These are phyloP conservation scores for Cucumis melo DNA, from an alignment of 306 rosid species.

Conservation along the genomic window DNA sequence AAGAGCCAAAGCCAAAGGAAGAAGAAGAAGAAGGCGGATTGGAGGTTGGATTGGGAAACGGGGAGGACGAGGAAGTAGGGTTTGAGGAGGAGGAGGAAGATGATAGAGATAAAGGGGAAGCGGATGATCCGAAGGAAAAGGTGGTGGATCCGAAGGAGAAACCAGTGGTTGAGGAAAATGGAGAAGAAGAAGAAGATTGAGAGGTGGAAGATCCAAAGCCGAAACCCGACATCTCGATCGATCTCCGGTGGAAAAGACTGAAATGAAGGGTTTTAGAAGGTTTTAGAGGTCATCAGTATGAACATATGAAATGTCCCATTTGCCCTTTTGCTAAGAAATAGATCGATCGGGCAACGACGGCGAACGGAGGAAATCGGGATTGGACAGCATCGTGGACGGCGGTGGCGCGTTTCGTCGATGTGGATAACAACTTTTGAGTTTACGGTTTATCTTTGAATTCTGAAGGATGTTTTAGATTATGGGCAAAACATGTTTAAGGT, in stretches of 20 bases:
- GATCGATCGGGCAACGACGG: no score
- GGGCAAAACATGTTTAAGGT: no score
- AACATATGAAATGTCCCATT: no score
- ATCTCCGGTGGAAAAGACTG: background rate
- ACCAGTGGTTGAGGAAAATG: conserved; percentile 14
- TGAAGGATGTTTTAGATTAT: no score
- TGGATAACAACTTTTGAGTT: no score
- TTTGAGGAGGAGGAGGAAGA: conserved; percentile 21
- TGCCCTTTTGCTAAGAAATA: no score
- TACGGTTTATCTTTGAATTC: no score
- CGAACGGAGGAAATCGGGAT: no score
- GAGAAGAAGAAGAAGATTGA: conserved; percentile 14
- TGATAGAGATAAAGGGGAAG: background rate
- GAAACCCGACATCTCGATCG: conserved; percentile 44
- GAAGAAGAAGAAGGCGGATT: conserved; percentile 11
- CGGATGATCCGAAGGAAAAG: conserved; percentile 21
- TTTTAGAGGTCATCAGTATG: background rate
- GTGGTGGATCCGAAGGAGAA: conserved; percentile 9
- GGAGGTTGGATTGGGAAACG: conserved; percentile 7
- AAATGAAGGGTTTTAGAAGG: background rate
- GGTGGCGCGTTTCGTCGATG: no score
- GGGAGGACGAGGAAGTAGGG: conserved; percentile 26
- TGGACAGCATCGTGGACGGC: no score
- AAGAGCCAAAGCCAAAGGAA: conserved; percentile 16
- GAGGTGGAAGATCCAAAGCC: conserved; percentile 24